A percentile compares a stretch with the other conserved stretches of the same genome.
Evolutionary conservation across 2,329 filamentous ascomycete species (phyloP).

Genomic region (Plenodomus biglobosus): DNA sequence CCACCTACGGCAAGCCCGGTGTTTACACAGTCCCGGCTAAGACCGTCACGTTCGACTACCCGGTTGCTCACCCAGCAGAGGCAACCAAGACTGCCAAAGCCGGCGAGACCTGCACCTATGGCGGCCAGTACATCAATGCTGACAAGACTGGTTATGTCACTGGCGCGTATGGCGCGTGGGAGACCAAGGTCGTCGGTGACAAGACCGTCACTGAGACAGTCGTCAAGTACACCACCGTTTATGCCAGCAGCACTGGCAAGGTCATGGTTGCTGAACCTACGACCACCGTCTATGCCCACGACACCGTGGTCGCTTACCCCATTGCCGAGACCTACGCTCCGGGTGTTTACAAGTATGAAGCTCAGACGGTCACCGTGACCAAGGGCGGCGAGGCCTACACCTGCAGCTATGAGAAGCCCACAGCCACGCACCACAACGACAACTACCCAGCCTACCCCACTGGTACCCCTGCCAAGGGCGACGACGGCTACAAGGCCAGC

Average conservation of each 20-base stretch:
- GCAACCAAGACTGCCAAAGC: slow-evolving; percentile 25
- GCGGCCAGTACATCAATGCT: slow-evolving; percentile 25
- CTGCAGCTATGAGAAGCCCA: slow-evolving; percentile 29
- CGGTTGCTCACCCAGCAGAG: slow-evolving; percentile 24
- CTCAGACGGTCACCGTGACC: slow-evolving; percentile 39
- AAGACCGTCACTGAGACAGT: slow-evolving; percentile 27
- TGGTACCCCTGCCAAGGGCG: slow-evolving; percentile 8
- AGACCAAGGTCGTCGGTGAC: slow-evolving; percentile 16
- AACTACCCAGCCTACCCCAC: slow-evolving; percentile 7
- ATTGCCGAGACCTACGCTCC: slow-evolving; percentile 27
- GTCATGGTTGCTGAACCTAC: slow-evolving; percentile 41
- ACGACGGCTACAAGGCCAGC: slow-evolving; percentile 13
- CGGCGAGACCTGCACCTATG: slow-evolving; percentile 30
- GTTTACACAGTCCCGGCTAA: slow-evolving; percentile 34
- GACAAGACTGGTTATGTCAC: slow-evolving; percentile 29
- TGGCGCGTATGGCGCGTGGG: slow-evolving; percentile 26
- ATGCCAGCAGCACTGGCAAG: slow-evolving; percentile 24
- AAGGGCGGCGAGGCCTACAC: slow-evolving; percentile 32
- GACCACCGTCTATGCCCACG: slow-evolving; percentile 29
- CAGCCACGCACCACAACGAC: slow-evolving; percentile 10
- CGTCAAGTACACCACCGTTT: slow-evolving; percentile 28
- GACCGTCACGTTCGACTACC: slow-evolving; percentile 25
- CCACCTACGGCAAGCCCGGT: slow-evolving; percentile 33
- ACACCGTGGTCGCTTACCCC: slow-evolving; percentile 29
- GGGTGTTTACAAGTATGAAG: slow-evolving; percentile 32